Base-by-base conservation (phyloP, 768 basidiomycete species). In the Coprinopsis marcescibilis region DNA sequence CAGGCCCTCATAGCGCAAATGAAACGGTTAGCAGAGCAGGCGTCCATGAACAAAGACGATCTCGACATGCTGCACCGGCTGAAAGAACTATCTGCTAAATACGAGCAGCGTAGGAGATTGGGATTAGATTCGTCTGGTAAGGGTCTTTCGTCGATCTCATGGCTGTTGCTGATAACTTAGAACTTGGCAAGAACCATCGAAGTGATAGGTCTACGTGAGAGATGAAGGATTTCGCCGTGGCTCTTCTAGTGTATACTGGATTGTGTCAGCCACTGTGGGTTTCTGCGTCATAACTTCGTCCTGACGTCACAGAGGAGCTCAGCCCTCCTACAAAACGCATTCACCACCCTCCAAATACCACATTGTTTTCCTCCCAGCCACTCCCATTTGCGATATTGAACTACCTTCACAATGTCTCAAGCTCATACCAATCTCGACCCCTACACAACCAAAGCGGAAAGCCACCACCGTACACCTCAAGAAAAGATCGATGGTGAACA, bases 371-470 rank as follows among this genome's bases (percentile, higher is more conserved):
- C 17, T 17, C 26, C 12, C 45, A 38, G 17, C 10, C 35, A 10
- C 7, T 19, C 35, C 35, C 10, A 37, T 17, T 61, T 52, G 33
- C 15, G 24, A 15, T 36, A 43, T 53, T 35, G 45, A 49, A 50
- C 45, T 34, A 8, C 34, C 12, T 42, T 30, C 21, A 36, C 21
- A 24, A 48, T 42, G 38, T 36, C 47, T 19, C 32, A 50, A 26
- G 34, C 42, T 20, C 19, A 46, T 37, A 29, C 26, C 43, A 46
- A 57, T 29, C 80, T 89, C 54, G 89, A 92, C 65, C 83, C 89
- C 5, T 90, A 85, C 68, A 78, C 81, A 55, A 66, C 73, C 45
- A 68, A 78, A 43, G 80, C 84, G 13, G 77, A 85, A 55, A 81
- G 78, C 58, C 69, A 72, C 44, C 61, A 72, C 50, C 65, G 76